phyloP scores from a whole-genome alignment of 305 asterid species.

The Rubia peregrina region DNA sequence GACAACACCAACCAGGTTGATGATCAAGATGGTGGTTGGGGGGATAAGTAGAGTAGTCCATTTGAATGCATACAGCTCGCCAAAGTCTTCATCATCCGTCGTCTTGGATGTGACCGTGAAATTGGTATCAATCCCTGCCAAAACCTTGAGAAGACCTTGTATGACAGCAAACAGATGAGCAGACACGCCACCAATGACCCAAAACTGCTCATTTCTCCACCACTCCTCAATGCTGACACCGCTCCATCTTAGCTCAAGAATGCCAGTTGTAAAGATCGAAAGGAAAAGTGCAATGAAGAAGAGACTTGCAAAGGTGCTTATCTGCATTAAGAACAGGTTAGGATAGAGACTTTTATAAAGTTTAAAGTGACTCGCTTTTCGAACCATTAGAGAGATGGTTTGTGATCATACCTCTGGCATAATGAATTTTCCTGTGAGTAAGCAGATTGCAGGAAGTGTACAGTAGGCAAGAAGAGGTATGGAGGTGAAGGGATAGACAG shows the following conservation, averaged over 20 bases:
- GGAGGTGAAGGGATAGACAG: conserved; percentile 88
- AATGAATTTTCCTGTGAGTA: conserved; percentile 87
- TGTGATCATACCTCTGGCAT: conserved; percentile 70
- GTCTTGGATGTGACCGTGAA: conserved; percentile 89
- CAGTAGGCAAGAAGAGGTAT: conserved; percentile 91
- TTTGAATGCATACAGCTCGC: conserved; percentile 78
- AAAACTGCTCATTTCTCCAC: conserved; percentile 97
- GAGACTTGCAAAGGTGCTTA: conserved; percentile 78
- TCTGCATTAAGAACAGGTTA: conserved; percentile 36
- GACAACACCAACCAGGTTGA: conserved; percentile 86
- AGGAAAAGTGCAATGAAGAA: conserved; percentile 81
- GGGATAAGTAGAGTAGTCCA: conserved; percentile 95
- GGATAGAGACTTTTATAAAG: neutral
- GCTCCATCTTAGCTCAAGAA: conserved; percentile 90
- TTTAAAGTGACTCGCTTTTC: conserved; percentile 4
- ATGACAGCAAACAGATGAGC: conserved; percentile 88
- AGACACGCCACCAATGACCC: conserved; percentile 90
- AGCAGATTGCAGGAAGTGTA: conserved; percentile 83
- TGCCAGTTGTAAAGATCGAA: conserved; percentile 77
- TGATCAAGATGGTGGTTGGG: conserved; percentile 78
- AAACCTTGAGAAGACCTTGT: conserved; percentile 70
- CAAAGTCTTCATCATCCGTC: conserved; percentile 73
- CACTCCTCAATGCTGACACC: conserved; percentile 97
- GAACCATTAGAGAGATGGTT: neutral
- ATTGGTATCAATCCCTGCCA: conserved; percentile 90